Evolutionary conservation across 2,329 filamentous ascomycete species (phyloP).

Genomic region (Aspergillus sp.): DNA sequence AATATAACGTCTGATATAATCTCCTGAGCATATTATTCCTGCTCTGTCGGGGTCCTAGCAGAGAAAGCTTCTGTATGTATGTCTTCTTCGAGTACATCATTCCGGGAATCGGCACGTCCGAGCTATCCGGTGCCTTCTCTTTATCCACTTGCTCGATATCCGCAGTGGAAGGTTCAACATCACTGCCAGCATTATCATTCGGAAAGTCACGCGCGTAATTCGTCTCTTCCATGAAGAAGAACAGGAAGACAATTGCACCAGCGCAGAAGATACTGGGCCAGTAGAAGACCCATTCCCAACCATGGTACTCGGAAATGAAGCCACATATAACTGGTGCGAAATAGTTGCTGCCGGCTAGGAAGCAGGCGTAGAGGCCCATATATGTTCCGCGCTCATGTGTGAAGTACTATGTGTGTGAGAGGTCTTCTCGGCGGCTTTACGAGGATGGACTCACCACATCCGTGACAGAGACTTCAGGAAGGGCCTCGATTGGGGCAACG

Average conservation of each 20-base stretch:
- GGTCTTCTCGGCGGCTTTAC: background rate
- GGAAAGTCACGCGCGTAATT: slow-evolving; percentile 37
- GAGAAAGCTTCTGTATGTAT: slow-evolving; percentile 27
- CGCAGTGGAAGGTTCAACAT: slow-evolving; percentile 2
- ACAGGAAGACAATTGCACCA: slow-evolving; percentile 41
- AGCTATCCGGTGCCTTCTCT: slow-evolving; percentile 12
- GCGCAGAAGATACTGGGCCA: slow-evolving; percentile 48
- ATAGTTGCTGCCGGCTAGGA: slow-evolving; percentile 37
- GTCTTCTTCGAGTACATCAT: slow-evolving; percentile 23
- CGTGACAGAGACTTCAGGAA: slow-evolving; percentile 36
- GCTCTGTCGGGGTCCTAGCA: slow-evolving; percentile 20
- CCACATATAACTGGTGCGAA: slow-evolving; percentile 42
- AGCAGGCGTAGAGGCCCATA: slow-evolving; percentile 36
- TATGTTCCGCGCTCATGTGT: slow-evolving; percentile 37
- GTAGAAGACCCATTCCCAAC: slow-evolving; percentile 45
- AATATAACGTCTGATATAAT: slow-evolving; percentile 27
- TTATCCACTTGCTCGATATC: slow-evolving; percentile 10
- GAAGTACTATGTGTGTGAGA: slow-evolving; percentile 28
- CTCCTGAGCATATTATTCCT: slow-evolving; percentile 29
- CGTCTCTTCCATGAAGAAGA: slow-evolving; percentile 52
- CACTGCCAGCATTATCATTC: background rate
- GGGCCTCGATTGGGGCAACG: slow-evolving; percentile 35
- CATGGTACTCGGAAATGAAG: slow-evolving; percentile 41
- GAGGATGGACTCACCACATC: slow-evolving; percentile 30
- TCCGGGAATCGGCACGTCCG: slow-evolving; percentile 11